Evolutionary conservation across 177 flowering plant species (phyloP).

Genomic region (Vitis hybrid): DNA sequence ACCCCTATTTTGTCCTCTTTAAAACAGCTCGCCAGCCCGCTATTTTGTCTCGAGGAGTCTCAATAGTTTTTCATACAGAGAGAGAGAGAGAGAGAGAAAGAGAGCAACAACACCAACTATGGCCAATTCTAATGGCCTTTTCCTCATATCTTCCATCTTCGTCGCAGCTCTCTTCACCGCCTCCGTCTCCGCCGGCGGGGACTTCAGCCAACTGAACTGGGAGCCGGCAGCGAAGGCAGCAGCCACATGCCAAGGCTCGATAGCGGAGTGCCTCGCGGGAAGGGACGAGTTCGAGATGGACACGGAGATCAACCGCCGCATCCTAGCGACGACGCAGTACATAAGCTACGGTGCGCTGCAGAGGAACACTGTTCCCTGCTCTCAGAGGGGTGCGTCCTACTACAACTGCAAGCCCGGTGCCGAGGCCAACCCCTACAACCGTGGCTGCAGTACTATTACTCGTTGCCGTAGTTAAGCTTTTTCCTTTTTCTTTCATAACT

Average conservation of each 20-base stretch:
- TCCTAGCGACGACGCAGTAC: constrained; percentile 36
- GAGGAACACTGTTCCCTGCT: constrained; percentile 54
- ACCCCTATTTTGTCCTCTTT: not conserved
- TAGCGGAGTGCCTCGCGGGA: constrained; percentile 33
- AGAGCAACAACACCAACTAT: constrained; percentile 7
- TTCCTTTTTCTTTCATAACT: too few species aligned
- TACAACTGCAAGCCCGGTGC: constrained; percentile 60
- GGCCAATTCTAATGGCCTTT: constrained; percentile 12
- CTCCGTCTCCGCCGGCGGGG: not conserved
- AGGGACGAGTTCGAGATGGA: constrained; percentile 29
- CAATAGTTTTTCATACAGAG: not conserved
- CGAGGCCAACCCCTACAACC: constrained; percentile 54
- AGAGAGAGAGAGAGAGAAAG: not conserved
- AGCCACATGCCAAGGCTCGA: constrained; percentile 26
- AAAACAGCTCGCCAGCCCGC: not conserved
- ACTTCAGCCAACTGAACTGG: constrained; percentile 25
- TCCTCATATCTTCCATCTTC: constrained; percentile 4
- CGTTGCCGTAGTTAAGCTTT: constrained; percentile 41
- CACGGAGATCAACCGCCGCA: constrained; percentile 38
- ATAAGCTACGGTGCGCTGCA: constrained; percentile 46
- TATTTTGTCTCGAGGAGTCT: not conserved
- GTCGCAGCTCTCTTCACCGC: constrained; percentile 12
- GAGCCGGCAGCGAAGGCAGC: constrained; percentile 6
- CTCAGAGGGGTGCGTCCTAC: constrained; percentile 52
- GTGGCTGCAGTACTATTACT: constrained; percentile 52